Conservation (phyloP, 805 yeast genomes). For the Phaffomyces opuntiae region DNA sequence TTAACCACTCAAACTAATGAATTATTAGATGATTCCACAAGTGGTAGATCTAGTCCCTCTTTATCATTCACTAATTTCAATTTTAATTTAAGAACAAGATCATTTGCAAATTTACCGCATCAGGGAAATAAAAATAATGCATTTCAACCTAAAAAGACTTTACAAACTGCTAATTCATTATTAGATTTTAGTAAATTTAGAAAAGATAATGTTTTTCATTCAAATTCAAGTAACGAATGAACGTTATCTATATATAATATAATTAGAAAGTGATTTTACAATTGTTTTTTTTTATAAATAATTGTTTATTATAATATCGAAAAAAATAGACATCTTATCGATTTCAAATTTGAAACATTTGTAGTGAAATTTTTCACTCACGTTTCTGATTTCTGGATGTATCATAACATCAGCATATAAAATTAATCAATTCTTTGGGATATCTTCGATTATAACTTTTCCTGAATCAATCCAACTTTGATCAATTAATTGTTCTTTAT, state of each 20-base stretch:
- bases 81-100: constrained; percentile 18
- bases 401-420: too few relatives aligned
- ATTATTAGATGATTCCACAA: constrained; percentile 6
- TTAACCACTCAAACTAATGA: too few relatives aligned
- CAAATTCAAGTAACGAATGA: too few relatives aligned
- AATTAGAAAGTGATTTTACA: too few relatives aligned
- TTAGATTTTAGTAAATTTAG: constrained; percentile 18
- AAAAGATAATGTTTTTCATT: constrained; percentile 2
- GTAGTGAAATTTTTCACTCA: too few relatives aligned
- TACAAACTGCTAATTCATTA: constrained; percentile 12
- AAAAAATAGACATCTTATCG: too few relatives aligned
- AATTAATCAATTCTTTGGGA: constrained; percentile 11
- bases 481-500: constrained; percentile 64
- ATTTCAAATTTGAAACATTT: too few relatives aligned
- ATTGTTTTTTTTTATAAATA: not conserved
- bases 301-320: too few relatives aligned
- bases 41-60: constrained; percentile 20
- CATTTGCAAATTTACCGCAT: constrained; percentile 16
- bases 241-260: too few relatives aligned
- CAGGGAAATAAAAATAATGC: not conserved
- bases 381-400: too few relatives aligned
- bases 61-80: constrained; percentile 9
- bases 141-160: constrained; percentile 11
- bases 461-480: constrained; percentile 70
- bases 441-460: constrained; percentile 44